Percentiles rank a stretch among this genome's conserved stretches.
Conservation (phyloP, 768 basidiomycete genomes). For the Lyophyllum decastes region DNA sequence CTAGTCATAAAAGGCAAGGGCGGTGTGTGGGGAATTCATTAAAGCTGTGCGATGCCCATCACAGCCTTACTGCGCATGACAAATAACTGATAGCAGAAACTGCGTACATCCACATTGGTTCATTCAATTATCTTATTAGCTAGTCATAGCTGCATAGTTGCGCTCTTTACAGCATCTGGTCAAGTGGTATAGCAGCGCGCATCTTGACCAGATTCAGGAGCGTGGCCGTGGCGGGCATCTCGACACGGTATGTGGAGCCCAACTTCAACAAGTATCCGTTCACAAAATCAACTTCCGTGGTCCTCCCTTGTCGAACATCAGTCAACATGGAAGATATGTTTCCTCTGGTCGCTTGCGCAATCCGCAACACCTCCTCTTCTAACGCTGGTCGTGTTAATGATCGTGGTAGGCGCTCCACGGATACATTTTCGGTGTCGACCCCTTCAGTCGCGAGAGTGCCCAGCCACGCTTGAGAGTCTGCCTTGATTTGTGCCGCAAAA, state of each 20-base stretch:
- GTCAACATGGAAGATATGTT: conserved; percentile 84
- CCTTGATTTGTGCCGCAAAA: conserved; percentile 52
- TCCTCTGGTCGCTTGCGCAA: conserved; percentile 55
- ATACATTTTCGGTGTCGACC: conserved; percentile 23
- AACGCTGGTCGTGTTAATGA: conserved; percentile 48
- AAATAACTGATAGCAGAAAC: not conserved
- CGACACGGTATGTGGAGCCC: conserved; percentile 56
- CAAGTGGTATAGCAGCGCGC: conserved; percentile 55
- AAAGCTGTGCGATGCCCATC: conserved; percentile 1
- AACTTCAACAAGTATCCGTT: conserved; percentile 79
- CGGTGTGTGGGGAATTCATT: not conserved
- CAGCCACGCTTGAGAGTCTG: conserved; percentile 40
- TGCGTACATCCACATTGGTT: not conserved
- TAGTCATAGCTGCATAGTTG: not conserved
- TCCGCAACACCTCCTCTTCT: conserved; percentile 54
- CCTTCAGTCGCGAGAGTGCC: conserved; percentile 28
- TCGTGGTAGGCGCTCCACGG: conserved; percentile 43
- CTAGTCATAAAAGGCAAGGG: not conserved
- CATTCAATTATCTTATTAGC: not conserved
- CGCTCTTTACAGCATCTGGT: conserved; percentile 38
- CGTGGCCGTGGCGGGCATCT: conserved; percentile 57
- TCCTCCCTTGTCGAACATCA: conserved; percentile 61
- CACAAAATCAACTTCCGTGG: conserved; percentile 80
- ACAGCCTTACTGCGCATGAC: conserved; percentile 1
- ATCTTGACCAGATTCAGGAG: conserved; percentile 62